These are phyloP conservation scores for Nicotiana noctiflora DNA, from an alignment of 257 asterid genomes.

Conservation along the genomic window DNA sequence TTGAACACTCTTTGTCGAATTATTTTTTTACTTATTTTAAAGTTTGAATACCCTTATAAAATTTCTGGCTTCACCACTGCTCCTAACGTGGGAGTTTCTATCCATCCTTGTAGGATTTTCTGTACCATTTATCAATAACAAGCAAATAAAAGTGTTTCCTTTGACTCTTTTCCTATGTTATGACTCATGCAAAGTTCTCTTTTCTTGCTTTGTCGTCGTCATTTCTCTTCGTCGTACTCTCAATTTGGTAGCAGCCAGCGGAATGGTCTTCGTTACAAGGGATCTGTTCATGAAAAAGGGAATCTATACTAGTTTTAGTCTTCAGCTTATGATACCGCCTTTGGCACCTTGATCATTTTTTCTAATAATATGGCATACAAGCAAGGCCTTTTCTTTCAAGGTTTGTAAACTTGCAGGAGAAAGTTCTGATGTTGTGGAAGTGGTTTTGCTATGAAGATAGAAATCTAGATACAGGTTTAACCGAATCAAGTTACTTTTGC, in stretches of 20 bases:
- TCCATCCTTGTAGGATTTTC: background rate
- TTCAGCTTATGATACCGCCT: background rate
- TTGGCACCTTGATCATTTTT: too few species aligned
- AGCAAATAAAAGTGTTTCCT: background rate
- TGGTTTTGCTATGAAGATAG: background rate
- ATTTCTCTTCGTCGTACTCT: background rate
- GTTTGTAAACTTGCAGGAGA: background rate
- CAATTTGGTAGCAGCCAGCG: background rate
- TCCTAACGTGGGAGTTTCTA: background rate
- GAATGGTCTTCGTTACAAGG: background rate
- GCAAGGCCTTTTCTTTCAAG: background rate
- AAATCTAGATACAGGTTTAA: too few species aligned
- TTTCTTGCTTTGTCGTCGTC: background rate
- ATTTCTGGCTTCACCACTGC: too few species aligned
- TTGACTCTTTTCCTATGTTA: background rate
- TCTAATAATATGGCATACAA: background rate
- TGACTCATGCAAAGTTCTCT: too few species aligned
- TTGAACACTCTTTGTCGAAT: too few species aligned
- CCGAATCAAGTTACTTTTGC: too few species aligned
- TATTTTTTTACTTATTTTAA: too few species aligned
- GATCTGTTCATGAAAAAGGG: background rate
- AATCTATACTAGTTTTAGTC: background rate
- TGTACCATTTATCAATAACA: background rate
- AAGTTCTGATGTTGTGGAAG: background rate
- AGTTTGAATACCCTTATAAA: too few species aligned